These are phyloP conservation scores for Angophora floribunda DNA, from an alignment of 345 rosid genomes.

Conservation along the genomic window DNA sequence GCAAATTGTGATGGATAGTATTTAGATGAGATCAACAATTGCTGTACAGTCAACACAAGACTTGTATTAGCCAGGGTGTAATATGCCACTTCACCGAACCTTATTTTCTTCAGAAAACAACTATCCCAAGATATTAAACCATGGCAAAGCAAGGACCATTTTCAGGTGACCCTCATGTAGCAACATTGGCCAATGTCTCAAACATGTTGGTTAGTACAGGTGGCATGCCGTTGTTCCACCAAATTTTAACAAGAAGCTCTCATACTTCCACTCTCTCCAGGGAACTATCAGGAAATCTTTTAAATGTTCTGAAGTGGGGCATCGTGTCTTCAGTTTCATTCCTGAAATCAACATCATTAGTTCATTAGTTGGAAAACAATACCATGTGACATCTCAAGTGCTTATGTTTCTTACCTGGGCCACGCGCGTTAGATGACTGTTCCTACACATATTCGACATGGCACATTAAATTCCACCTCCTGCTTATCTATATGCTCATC, in stretches of 20 bases:
- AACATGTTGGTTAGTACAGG: background rate
- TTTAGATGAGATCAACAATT: background rate
- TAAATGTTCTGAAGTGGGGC: background rate
- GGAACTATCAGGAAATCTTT: background rate
- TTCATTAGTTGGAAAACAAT: background rate
- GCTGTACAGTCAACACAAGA: background rate
- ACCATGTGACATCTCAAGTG: background rate
- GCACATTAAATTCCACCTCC: background rate
- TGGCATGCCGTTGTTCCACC: background rate
- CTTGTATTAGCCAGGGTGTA: background rate
- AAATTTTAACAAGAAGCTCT: background rate
- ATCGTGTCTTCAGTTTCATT: background rate
- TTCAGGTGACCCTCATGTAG: background rate
- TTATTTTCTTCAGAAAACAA: background rate
- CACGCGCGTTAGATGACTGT: background rate
- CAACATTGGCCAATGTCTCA: background rate
- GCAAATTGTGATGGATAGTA: background rate
- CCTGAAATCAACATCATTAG: background rate
- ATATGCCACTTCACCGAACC: background rate
- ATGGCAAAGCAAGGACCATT: background rate
- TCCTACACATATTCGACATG: background rate
- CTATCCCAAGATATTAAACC: background rate
- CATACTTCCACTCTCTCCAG: background rate
- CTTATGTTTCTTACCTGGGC: background rate
- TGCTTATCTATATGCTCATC: background rate